Conservation (phyloP, 179 eudicot genomes). For the Spinacia oleracea region DNA sequence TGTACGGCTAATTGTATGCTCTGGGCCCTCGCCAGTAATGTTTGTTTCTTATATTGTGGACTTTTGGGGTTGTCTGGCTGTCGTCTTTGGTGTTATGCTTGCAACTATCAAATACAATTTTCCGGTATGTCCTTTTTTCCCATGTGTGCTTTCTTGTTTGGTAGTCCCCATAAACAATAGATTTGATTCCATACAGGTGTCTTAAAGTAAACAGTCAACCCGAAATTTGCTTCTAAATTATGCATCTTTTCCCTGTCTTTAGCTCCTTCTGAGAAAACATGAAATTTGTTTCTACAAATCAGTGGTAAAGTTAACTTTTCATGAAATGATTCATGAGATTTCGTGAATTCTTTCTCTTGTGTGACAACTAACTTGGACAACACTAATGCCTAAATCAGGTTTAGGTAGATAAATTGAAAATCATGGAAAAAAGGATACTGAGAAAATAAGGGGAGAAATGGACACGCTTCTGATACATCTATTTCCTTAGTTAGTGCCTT, state of each 20-base stretch:
- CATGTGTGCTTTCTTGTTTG: neutral
- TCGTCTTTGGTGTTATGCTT: constrained; percentile 69
- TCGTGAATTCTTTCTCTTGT: neutral
- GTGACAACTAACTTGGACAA: neutral
- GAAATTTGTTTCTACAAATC: neutral
- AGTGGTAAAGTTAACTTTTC: neutral
- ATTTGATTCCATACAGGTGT: neutral
- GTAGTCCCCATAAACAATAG: too few relatives aligned
- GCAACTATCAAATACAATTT: constrained; percentile 72
- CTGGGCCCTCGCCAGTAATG: constrained; percentile 63
- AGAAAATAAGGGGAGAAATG: neutral
- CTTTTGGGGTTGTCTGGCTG: constrained; percentile 75
- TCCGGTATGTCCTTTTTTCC: constrained; percentile 44
- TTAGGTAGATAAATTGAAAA: neutral
- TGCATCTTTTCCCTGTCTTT: neutral
- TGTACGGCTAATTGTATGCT: constrained; percentile 64
- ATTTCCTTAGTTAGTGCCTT: too few relatives aligned
- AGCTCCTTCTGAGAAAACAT: neutral
- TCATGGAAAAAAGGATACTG: neutral
- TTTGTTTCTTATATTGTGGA: constrained; percentile 74
- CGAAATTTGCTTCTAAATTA: neutral
- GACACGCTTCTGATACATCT: too few relatives aligned
- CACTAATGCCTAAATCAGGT: neutral
- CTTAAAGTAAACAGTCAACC: neutral
- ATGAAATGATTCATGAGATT: neutral